Conservation (phyloP, 148 eudicot species). For the Fallopia convolvulus region DNA sequence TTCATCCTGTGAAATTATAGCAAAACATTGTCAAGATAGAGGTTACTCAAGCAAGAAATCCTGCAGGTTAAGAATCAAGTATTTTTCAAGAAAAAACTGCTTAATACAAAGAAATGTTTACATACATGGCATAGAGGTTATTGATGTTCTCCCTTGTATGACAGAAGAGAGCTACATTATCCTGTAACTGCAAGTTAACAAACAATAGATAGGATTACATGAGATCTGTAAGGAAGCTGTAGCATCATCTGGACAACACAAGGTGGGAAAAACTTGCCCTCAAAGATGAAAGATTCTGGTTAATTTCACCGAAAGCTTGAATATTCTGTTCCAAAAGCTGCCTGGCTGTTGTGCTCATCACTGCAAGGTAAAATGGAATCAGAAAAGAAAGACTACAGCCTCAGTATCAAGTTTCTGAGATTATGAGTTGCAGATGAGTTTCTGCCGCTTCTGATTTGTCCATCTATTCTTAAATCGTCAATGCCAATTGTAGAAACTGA, state of each 20-base stretch:
- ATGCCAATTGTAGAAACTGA: background rate
- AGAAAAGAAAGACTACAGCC: background rate
- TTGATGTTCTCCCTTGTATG: conserved; percentile 59
- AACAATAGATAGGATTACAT: background rate
- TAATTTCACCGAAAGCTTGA: conserved; percentile 45
- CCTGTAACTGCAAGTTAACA: conserved; percentile 44
- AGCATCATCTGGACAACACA: background rate
- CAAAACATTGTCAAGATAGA: background rate
- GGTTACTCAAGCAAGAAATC: background rate
- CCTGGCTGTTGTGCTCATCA: conserved; percentile 22
- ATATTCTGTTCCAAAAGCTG: conserved; percentile 59
- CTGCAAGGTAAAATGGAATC: background rate
- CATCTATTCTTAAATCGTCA: background rate
- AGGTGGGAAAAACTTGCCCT: conserved; percentile 34
- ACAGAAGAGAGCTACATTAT: conserved; percentile 52
- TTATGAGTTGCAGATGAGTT: too few species aligned
- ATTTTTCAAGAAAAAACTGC: too few species aligned
- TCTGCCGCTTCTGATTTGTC: background rate
- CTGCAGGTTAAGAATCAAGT: background rate
- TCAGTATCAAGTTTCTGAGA: too few species aligned
- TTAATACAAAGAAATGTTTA: background rate
- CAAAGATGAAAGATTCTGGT: conserved; percentile 41
- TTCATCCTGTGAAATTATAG: conserved; percentile 57
- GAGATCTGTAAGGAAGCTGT: background rate
- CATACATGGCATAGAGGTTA: conserved; percentile 51